Conservation (phyloP, 148 eudicot genomes). For the Rheum nobile region DNA sequence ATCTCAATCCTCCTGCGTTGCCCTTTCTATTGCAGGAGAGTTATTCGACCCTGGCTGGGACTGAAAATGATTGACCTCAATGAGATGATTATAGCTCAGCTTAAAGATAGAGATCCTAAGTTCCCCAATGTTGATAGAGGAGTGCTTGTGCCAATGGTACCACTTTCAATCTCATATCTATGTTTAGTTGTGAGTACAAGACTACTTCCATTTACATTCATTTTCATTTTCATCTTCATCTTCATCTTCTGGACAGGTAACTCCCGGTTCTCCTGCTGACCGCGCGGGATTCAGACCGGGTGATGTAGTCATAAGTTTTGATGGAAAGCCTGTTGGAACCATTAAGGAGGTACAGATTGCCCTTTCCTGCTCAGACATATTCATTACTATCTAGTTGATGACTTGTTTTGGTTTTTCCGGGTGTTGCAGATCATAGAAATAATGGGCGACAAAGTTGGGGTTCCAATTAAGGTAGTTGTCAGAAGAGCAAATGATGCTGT, state of each 20-base stretch:
- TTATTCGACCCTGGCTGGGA: conserved; percentile 71
- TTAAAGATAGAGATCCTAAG: conserved; percentile 38
- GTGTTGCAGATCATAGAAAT: conserved; percentile 50
- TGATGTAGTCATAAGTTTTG: conserved; percentile 63
- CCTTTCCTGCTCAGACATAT: neutral
- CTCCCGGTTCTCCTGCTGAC: conserved; percentile 87
- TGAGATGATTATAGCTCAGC: conserved; percentile 53
- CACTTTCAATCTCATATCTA: too few species aligned
- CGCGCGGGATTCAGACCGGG: conserved; percentile 84
- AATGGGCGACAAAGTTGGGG: conserved; percentile 80
- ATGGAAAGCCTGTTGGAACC: conserved; percentile 53
- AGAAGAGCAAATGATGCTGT: conserved; percentile 46
- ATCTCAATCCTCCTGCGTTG: neutral
- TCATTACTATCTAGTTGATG: neutral
- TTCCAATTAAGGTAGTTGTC: conserved; percentile 61
- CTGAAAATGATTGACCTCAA: conserved; percentile 64
- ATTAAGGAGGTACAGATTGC: conserved; percentile 59
- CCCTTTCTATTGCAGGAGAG: conserved; percentile 38
- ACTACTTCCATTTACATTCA: neutral
- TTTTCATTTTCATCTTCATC: neutral
- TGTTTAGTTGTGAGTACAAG: neutral
- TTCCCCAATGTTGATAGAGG: conserved; percentile 46
- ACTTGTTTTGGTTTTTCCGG: neutral
- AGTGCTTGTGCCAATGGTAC: conserved; percentile 57
- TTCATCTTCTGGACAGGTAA: conserved; percentile 33